Evolutionary conservation across 768 basidiomycete species (phyloP).

Genomic region (Xerocomus potaroensis): DNA sequence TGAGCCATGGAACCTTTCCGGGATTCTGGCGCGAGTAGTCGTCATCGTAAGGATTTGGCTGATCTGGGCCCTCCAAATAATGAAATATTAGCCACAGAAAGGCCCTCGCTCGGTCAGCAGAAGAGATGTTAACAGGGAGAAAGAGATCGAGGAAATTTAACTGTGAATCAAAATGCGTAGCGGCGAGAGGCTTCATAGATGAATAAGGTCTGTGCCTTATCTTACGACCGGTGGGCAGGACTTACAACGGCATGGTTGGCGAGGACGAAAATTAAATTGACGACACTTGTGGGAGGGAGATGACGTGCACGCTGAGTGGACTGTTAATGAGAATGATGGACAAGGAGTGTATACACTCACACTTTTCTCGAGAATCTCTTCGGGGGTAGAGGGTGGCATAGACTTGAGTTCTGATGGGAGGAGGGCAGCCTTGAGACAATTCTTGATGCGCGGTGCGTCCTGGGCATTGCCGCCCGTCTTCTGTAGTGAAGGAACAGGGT

Average conservation of each 20-base stretch:
- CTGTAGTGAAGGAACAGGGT: slow-evolving; percentile 83
- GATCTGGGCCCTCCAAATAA: slow-evolving; percentile 65
- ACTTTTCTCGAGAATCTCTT: slow-evolving; percentile 63
- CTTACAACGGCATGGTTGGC: slow-evolving; percentile 73
- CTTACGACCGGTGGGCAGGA: slow-evolving; percentile 9
- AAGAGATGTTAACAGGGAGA: slow-evolving; percentile 68
- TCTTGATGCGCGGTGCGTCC: slow-evolving; percentile 90
- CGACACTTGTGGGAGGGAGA: slow-evolving; percentile 78
- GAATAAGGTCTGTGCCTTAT: slow-evolving; percentile 8
- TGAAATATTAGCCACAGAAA: slow-evolving; percentile 84
- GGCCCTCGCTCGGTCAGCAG: slow-evolving; percentile 66
- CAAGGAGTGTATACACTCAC: slow-evolving; percentile 43
- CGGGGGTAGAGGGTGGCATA: slow-evolving; percentile 66
- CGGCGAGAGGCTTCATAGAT: slow-evolving; percentile 48
- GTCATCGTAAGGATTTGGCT: slow-evolving; percentile 74
- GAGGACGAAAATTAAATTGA: slow-evolving; percentile 82
- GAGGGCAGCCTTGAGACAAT: slow-evolving; percentile 78
- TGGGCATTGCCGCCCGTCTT: slow-evolving; percentile 86
- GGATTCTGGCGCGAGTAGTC: slow-evolving; percentile 52
- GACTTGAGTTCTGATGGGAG: slow-evolving; percentile 64
- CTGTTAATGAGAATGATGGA: background rate
- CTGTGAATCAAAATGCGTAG: slow-evolving; percentile 68
- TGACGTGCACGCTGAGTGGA: slow-evolving; percentile 48
- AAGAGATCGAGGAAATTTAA: slow-evolving; percentile 84
- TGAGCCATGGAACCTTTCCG: slow-evolving; percentile 62